Percentiles rank a stretch among this genome's conserved stretches.
phyloP scores from a whole-genome alignment of 805 yeast species.

The Kockiozyma suomiensis region DNA sequence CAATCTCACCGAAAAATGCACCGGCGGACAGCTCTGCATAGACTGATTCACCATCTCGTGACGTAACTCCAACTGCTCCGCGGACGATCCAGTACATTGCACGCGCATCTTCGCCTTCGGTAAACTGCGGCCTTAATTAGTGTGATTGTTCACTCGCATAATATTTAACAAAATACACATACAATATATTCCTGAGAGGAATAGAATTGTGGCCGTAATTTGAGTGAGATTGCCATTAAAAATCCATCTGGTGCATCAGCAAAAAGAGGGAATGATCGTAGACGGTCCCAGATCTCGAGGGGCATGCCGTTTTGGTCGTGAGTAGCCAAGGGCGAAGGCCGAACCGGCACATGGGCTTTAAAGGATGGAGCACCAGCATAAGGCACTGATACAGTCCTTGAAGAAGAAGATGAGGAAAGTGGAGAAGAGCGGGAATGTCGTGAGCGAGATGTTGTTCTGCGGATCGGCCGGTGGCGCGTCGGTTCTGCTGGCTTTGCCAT shows the following conservation, averaged over 20 bases:
- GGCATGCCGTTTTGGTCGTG: constrained; percentile 46
- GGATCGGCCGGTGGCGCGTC: not conserved
- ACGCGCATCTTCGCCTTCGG: constrained; percentile 70
- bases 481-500: not conserved
- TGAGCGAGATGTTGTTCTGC: not conserved
- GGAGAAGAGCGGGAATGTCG: constrained; percentile 1
- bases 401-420: not conserved
- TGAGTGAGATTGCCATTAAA: constrained; percentile 59
- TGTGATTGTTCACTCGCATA: not conserved
- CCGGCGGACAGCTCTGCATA: constrained; percentile 73
- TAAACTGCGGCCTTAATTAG: constrained; percentile 40
- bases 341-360: constrained; percentile 29
- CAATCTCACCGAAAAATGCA: constrained; percentile 77
- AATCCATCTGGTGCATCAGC: constrained; percentile 67
- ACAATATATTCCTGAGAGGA: constrained; percentile 69
- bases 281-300: constrained; percentile 55
- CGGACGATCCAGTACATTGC: constrained; percentile 80
- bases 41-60: constrained; percentile 74
- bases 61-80: constrained; percentile 75
- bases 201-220: constrained; percentile 59
- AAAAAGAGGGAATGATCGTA: constrained; percentile 66
- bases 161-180: not conserved
- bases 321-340: constrained; percentile 35
- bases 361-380: constrained; percentile 16
- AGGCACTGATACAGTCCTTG: constrained; percentile 15